Percentiles rank a stretch among this genome's conserved stretches.
Conservation (phyloP, 148 eudicot species). For the Drosera capensis region DNA sequence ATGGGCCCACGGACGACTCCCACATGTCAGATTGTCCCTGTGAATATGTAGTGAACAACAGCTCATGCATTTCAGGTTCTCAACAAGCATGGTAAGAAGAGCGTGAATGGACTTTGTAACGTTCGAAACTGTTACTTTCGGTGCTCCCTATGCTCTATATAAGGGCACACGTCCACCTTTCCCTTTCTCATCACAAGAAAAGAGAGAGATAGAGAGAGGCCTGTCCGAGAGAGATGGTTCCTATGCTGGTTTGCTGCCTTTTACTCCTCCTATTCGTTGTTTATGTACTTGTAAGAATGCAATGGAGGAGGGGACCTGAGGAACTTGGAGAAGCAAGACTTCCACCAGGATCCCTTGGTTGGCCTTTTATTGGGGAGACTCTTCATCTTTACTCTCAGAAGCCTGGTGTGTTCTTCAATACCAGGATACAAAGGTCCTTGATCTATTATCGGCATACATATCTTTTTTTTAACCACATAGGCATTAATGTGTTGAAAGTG, state of each 20-base stretch:
- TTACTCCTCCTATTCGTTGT: not conserved
- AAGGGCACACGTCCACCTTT: too few relatives aligned
- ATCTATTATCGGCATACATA: not conserved
- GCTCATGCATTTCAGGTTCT: too few relatives aligned
- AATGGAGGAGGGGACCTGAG: not conserved
- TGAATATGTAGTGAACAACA: too few relatives aligned
- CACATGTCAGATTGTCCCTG: too few relatives aligned
- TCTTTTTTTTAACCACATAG: not conserved
- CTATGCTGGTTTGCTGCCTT: not conserved
- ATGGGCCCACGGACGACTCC: too few relatives aligned
- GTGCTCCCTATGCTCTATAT: too few relatives aligned
- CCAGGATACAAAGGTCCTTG: slow-evolving; percentile 44
- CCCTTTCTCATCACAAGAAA: too few relatives aligned
- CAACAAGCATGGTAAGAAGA: too few relatives aligned
- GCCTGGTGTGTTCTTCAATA: slow-evolving; percentile 49
- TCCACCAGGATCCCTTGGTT: slow-evolving; percentile 87
- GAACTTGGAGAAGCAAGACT: slow-evolving; percentile 14
- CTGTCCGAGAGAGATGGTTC: slow-evolving; percentile 12
- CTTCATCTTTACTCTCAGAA: slow-evolving; percentile 62
- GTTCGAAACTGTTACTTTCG: too few relatives aligned
- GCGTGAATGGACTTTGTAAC: too few relatives aligned
- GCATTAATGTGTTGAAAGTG: not conserved
- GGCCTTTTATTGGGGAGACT: slow-evolving; percentile 81
- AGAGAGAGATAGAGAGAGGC: not conserved
- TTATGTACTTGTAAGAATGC: not conserved